Base-by-base conservation (phyloP, 1,284 basidiomycete genomes). In the Ustanciosporium gigantosporum region DNA sequence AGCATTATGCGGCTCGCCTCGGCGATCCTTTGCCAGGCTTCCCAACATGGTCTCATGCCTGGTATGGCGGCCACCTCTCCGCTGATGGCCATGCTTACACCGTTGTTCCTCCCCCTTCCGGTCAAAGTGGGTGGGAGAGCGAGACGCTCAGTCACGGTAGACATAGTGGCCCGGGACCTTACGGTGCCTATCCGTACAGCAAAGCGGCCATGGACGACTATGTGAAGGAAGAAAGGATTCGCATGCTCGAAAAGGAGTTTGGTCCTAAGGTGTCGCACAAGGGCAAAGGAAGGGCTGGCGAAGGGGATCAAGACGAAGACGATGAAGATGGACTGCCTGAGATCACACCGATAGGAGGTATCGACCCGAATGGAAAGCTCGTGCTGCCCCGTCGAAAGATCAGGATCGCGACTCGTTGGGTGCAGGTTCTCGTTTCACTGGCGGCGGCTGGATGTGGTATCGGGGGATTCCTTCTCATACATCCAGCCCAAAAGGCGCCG, bases 51-150 rank as follows among this genome's bases (percentile, higher is more conserved):
- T 59, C 60, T 17, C 48, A 49, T 15, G 49, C 68, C 2, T 73
- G 70, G 70, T 73, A 73, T 24, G 59, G 51, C 4, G 70, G 70
- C n/a, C 68, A 73, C 24, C 50, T 67, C 5, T 71, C 68, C 0
- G 59, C 68, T n/a, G 60, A 71, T 32, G 70, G 70, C 9, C 68
- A 71, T 31, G 70, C 70, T 19, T 73, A 71, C 31, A 73, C 70
- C 13, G 65, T 49, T 45, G 59, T 70, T 0, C 48, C 55, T 2
- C 70, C 66, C 14, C 48, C 38, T 16, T 59, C 55, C 8, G 61
- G 56, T 29, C 53, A 67, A 36, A 66, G 55, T 25, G 68, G 68
- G 22, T 73, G 70, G 70, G 70, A 73, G 52, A 66, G 57, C 32
- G 70, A 70, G 31, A 62, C 66, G 17, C 36, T 70, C 5, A 58